Conservation (phyloP, 148 eudicot genomes). For the Camellia sinensis region DNA sequence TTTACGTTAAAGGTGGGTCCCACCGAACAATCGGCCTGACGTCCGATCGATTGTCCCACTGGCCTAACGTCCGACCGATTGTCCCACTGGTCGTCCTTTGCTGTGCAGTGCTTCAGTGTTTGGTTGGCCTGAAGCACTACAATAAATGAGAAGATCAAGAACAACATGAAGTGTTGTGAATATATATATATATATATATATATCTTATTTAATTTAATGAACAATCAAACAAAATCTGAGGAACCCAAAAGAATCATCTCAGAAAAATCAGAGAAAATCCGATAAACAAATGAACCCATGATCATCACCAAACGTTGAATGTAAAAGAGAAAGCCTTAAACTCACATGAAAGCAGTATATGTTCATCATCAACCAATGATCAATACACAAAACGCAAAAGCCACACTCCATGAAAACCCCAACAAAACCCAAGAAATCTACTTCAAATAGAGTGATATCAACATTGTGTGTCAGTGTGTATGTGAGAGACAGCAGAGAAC, state of each 20-base stretch:
- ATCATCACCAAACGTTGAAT: slow-evolving; percentile 5
- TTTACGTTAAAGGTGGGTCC: no score
- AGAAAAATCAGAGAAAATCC: slow-evolving; percentile 31
- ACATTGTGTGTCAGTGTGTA: no score
- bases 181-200: neutral
- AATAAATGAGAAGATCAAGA: slow-evolving; percentile 33
- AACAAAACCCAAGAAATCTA: slow-evolving; percentile 40
- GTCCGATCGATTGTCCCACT: no score
- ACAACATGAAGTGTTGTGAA: neutral
- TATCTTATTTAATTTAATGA: neutral
- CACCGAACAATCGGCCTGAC: no score
- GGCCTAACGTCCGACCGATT: no score
- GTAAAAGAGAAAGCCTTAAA: neutral
- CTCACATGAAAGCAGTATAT: no score
- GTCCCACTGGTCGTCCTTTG: no score
- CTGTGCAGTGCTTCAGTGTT: no score
- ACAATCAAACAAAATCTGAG: slow-evolving; percentile 36
- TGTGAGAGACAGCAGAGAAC: neutral
- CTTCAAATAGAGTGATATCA: slow-evolving; percentile 7
- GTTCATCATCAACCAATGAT: slow-evolving; percentile 14
- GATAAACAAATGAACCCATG: slow-evolving; percentile 19
- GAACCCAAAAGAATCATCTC: slow-evolving; percentile 48
- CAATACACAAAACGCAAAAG: slow-evolving; percentile 45
- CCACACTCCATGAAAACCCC: slow-evolving; percentile 50
- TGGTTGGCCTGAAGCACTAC: no score